A percentile compares a stretch with the other conserved stretches of the same genome.
These are phyloP conservation scores for Penicillium arizonense DNA, from an alignment of 495 filamentous ascomycete genomes.

Conservation along the genomic window DNA sequence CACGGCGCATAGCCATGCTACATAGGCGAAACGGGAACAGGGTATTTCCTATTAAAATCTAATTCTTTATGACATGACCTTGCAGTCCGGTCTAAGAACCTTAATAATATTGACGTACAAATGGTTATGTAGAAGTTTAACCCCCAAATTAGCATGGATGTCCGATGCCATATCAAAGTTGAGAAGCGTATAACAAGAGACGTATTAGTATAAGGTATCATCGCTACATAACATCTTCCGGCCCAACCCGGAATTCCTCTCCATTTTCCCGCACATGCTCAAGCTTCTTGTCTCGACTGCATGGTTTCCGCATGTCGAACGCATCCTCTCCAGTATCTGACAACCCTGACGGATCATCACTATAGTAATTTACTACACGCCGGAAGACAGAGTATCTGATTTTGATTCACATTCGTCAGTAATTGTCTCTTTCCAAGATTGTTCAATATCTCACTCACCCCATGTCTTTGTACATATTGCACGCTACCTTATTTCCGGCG, in stretches of 20 bases:
- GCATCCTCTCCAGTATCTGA: constrained; percentile 72
- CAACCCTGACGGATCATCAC: constrained; percentile 64
- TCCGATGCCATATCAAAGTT: too few relatives aligned
- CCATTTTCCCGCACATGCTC: constrained; percentile 81
- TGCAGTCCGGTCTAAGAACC: too few relatives aligned
- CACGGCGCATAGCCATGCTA: neutral
- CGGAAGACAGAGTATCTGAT: constrained; percentile 74
- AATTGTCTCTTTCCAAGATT: neutral
- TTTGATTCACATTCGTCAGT: constrained; percentile 1
- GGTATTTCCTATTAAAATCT: too few relatives aligned
- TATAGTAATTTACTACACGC: constrained; percentile 87
- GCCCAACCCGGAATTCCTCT: constrained; percentile 74
- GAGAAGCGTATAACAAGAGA: too few relatives aligned
- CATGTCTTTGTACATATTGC: constrained; percentile 84
- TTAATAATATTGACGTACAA: too few relatives aligned
- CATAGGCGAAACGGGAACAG: neutral
- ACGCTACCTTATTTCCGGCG: constrained; percentile 80
- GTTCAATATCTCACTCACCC: constrained; percentile 55
- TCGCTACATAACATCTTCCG: constrained; percentile 61
- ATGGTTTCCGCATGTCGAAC: constrained; percentile 93
- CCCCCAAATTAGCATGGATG: too few relatives aligned
- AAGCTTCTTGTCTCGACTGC: constrained; percentile 74
- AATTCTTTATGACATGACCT: too few relatives aligned
- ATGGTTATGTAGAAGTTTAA: too few relatives aligned
- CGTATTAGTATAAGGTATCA: neutral